These are phyloP conservation scores for Xerocomus amazonicus DNA, from an alignment of 1,284 basidiomycete species.

Conservation along the genomic window DNA sequence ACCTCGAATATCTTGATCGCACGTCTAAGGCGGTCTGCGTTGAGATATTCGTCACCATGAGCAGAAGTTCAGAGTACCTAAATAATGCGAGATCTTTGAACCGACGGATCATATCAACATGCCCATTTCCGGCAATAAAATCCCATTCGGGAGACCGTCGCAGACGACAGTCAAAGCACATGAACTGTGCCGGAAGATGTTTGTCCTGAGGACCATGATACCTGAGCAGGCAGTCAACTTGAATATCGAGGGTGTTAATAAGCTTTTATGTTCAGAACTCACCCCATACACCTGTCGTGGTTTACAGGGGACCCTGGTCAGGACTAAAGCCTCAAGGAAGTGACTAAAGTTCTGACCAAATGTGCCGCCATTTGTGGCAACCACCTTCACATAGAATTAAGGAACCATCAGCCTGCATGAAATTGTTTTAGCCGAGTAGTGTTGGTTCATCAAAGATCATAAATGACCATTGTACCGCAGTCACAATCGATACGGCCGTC, in stretches of 20 bases:
- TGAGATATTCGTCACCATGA: background rate
- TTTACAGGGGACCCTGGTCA: conserved; percentile 1
- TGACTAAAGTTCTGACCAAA: conserved; percentile 49
- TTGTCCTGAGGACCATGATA: conserved; percentile 58
- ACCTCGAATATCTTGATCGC: conserved; percentile 69
- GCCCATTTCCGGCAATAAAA: conserved; percentile 55
- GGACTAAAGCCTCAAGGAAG: background rate
- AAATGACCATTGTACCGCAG: conserved; percentile 54
- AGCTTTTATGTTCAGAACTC: conserved; percentile 10
- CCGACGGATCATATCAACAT: conserved; percentile 55
- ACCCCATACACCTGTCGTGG: conserved; percentile 73
- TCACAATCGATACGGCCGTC: conserved; percentile 47
- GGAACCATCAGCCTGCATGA: conserved; percentile 48
- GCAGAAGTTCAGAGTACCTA: conserved; percentile 41
- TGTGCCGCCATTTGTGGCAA: conserved; percentile 69
- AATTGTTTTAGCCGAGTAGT: conserved; percentile 9
- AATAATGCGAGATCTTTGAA: conserved; percentile 68
- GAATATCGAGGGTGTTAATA: no score
- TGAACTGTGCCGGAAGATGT: conserved; percentile 54
- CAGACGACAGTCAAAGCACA: conserved; percentile 70
- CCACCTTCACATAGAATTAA: conserved; percentile 60
- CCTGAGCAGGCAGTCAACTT: conserved; percentile 32
- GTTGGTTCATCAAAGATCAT: background rate
- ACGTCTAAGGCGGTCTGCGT: conserved; percentile 42
- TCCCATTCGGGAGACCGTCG: conserved; percentile 63